Conservation (phyloP, 345 rosid genomes). For the Eucalyptus cloeziana region DNA sequence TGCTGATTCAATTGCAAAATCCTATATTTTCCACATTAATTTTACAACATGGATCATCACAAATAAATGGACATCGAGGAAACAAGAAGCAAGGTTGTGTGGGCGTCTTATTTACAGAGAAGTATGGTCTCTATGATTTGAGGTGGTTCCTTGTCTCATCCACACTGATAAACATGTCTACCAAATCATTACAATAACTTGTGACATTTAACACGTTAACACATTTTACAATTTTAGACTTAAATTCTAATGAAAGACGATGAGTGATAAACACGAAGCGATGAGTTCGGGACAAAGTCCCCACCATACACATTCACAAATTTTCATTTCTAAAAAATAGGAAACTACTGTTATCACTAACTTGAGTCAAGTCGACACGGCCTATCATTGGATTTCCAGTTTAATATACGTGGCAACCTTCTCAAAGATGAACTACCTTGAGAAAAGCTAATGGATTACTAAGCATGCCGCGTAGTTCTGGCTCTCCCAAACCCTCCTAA, state of each 20-base stretch:
- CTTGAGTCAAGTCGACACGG: neutral
- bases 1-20: too few species aligned
- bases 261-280: neutral
- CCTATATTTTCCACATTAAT: neutral
- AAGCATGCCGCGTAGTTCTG: fast-evolving
- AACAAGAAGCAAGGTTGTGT: too few species aligned
- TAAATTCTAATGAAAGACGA: too few species aligned
- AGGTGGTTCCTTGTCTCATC: too few species aligned
- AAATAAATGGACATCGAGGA: too few species aligned
- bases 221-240: too few species aligned
- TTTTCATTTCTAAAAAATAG: neutral
- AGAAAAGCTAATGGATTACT: neutral
- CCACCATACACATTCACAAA: neutral
- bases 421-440: neutral
- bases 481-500: neutral
- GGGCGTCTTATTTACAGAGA: too few species aligned
- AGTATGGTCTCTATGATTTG: too few species aligned
- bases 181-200: too few species aligned
- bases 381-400: neutral
- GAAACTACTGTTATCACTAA: neutral
- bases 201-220: too few species aligned
- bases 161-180: too few species aligned
- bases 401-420: neutral
- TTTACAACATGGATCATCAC: neutral
- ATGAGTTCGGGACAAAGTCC: neutral